Evolutionary conservation across 805 yeast genomes (phyloP), one percentile per base, ranked within the genome.

Genomic region (Candida ficus): DNA sequence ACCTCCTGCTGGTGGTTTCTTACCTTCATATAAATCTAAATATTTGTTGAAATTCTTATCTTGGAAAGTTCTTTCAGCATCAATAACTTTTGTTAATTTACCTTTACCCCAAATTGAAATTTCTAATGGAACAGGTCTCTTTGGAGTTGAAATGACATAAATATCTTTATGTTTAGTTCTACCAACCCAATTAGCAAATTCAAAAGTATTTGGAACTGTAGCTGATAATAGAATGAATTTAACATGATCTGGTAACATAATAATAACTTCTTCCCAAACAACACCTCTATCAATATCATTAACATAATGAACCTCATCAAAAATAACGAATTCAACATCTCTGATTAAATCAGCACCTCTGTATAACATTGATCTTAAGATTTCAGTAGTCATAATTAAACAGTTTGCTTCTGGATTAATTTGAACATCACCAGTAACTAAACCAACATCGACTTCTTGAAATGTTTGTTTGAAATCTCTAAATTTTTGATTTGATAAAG

Each of bases 221-320:
- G 99, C 99, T 11, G 96, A 87, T 29, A 93, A 69, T 30, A 93
- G 67, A 47, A 93, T 88, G 53, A 86, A 84, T 56, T 91, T 91
- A 43, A 93, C 93, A 58, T 93, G 97, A 48, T 90, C 96, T 0
- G 99, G 99, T 26, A 93, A 68, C 95, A 93, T 88, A 52, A 93
- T 93, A 46, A 93, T 93, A 18, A 93, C 97, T 64, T 93, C 99
- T 66, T 93, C 99, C 99, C 99, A 93, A 4, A 93, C 99, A 12
- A 93, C 99, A 56, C 99, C 99, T 62, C 99, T 79, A 54, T 88
- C 96, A 43, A 87, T 82, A 65, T 93, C 99, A 60, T 93, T 93
- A 47, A 93, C 96, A 58, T 93, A 93, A 63, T 93, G 99, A 2
- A 93, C 99, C 60, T 93, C 99, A 66, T 93, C 99, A 60, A 93